Base-by-base conservation (phyloP, 192 early-diverging fungal genomes). In the Lunasporangiospora selenospora region DNA sequence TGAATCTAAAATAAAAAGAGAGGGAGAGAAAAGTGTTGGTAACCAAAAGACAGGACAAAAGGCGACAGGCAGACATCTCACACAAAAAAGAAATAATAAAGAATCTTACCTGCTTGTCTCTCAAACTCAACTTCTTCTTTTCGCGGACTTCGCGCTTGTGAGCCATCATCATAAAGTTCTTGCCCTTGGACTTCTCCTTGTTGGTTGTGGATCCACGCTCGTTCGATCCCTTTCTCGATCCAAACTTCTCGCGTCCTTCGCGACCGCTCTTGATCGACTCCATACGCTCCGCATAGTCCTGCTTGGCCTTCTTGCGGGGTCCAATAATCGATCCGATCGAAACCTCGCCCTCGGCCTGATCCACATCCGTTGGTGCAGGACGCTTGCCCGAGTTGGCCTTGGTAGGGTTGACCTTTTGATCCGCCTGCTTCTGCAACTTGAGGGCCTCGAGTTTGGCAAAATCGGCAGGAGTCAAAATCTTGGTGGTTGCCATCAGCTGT, bases 151-250 rank as follows among this genome's bases (percentile, higher is more conserved):
- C 81, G 42, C 86, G 82, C 84, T 98, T 98, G 81, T 99, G 97
- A 21, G 93, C 83, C 59, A 98, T 84, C 98, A 99, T 99, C 80
- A 88, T 87, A 70, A 89, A 94, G 75, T 89, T 85, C 87, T 99
- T 99, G 59, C 87, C 93, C 75, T 92, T 93, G 62, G 89, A 61
- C 84, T 98, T 99, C 57, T 96, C 94, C 76, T 85, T 83, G 81
- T 98, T 98, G 53, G 97, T 94, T 26, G 89, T 85, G 29, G 87
- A 89, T 47, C 82, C 79, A 48, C 84, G 83, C 38, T 85, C 83
- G 19, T 91, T 92, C 70, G 93, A 93, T 53, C 92, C 90, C 85
- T 94, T 95, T 52, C 78, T 84, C 30, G 94, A 93, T 29, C 91
- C 89, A 76, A 88, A 98, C 83, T 97, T 94, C 32, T 93, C 86